Conservation (phyloP, 1,284 basidiomycete species). For the Ganoderma lucidum region DNA sequence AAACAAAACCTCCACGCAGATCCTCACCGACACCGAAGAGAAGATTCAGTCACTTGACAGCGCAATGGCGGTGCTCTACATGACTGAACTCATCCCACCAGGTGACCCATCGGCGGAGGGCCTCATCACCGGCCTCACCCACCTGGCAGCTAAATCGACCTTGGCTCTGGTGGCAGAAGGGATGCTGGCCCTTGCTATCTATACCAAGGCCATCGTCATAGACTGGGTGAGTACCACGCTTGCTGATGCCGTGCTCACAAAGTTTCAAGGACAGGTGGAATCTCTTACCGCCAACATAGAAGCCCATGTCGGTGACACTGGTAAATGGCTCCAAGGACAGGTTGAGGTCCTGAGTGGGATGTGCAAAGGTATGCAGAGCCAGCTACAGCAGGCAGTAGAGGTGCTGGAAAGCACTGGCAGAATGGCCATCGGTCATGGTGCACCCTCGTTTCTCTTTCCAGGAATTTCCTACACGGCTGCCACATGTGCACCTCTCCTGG, state of each 20-base stretch:
- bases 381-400: not conserved
- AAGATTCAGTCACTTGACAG: not conserved
- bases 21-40: not conserved
- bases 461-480: not conserved
- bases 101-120: not conserved
- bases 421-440: not conserved
- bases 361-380: rapidly evolving
- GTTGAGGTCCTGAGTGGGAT: not conserved
- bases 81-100: not conserved
- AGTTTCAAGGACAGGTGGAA: not conserved
- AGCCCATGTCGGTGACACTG: too few relatives aligned
- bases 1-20: too few relatives aligned
- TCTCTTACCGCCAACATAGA: too few relatives aligned
- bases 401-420: too few relatives aligned
- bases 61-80: not conserved
- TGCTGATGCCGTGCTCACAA: not conserved
- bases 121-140: not conserved
- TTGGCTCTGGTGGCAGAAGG: not conserved
- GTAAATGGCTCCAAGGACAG: too few relatives aligned
- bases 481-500: not conserved
- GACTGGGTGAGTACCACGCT: not conserved
- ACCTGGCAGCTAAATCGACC: not conserved
- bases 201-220: not conserved
- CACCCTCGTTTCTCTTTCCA: too few relatives aligned
- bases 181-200: not conserved